Conservation (phyloP, 2,329 filamentous ascomycete species). For the Hirsutella minnesotensis region DNA sequence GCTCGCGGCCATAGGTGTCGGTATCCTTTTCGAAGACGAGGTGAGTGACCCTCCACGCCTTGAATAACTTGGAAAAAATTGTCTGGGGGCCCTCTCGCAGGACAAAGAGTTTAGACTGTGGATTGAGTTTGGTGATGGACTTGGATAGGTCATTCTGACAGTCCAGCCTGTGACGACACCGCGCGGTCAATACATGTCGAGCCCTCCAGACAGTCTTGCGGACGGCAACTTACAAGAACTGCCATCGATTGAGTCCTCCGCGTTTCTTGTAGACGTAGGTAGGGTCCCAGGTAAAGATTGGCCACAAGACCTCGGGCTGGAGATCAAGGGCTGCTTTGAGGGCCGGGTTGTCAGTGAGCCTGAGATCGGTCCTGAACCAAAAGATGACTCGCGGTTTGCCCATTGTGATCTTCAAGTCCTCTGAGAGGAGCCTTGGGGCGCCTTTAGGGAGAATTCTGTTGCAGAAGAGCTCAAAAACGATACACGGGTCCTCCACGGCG, state of each 20-base stretch:
- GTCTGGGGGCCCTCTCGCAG: conserved; percentile 62
- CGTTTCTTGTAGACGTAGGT: conserved; percentile 66
- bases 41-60: conserved; percentile 62
- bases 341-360: conserved; percentile 66
- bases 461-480: too few species aligned
- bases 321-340: conserved; percentile 60
- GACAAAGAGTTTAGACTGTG: conserved; percentile 59
- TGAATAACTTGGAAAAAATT: conserved; percentile 60
- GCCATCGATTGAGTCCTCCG: conserved; percentile 62
- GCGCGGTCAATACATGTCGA: neutral
- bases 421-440: too few species aligned
- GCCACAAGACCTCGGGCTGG: conserved; percentile 56
- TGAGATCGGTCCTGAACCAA: conserved; percentile 70
- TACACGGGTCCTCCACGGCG: too few species aligned
- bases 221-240: conserved; percentile 43
- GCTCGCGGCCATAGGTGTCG: conserved; percentile 55
- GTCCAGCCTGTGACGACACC: conserved; percentile 39
- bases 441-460: too few species aligned
- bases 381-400: conserved; percentile 45
- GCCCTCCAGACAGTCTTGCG: neutral
- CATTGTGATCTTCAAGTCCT: conserved; percentile 13
- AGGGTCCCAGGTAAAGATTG: conserved; percentile 71
- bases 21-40: conserved; percentile 72
- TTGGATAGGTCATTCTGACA: conserved; percentile 60
- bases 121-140: conserved; percentile 56